Evolutionary conservation across 179 eudicot species (phyloP).

Genomic region (Vitellaria paradoxa): DNA sequence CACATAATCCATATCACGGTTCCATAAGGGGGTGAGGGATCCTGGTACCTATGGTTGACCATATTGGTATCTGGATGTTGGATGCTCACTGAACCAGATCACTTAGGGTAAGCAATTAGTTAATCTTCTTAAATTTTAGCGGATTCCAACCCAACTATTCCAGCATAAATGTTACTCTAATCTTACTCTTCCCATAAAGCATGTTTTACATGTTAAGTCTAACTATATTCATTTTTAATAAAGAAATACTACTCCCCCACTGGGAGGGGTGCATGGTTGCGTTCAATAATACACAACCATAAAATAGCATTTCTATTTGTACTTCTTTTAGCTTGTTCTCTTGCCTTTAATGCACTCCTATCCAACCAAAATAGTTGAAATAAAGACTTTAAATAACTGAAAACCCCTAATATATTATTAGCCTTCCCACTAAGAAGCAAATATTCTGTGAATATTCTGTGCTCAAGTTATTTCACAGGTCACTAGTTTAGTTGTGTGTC

Average conservation of each 20-base stretch:
- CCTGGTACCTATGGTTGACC: not conserved
- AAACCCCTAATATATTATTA: too few species aligned
- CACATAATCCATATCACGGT: too few species aligned
- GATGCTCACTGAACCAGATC: not conserved
- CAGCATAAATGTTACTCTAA: not conserved
- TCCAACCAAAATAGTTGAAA: not conserved
- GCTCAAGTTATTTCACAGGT: too few species aligned
- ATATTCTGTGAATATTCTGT: too few species aligned
- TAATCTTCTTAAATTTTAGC: not conserved
- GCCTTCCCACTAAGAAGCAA: not conserved
- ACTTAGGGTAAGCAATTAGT: not conserved
- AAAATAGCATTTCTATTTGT: not conserved
- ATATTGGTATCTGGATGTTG: not conserved
- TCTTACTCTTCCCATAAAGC: not conserved
- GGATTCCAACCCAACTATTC: not conserved
- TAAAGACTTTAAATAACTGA: too few species aligned
- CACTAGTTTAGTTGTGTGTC: not conserved
- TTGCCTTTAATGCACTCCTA: not conserved
- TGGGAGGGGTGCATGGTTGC: too few species aligned
- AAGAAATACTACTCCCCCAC: too few species aligned
- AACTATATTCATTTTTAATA: not conserved
- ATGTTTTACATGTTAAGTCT: not conserved
- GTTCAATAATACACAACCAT: not conserved
- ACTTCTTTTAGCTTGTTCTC: not conserved
- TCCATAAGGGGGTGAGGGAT: too few species aligned